These are phyloP conservation scores for Fragosphaeria purpurea DNA, from an alignment of 2,329 filamentous ascomycete species.

Conservation along the genomic window DNA sequence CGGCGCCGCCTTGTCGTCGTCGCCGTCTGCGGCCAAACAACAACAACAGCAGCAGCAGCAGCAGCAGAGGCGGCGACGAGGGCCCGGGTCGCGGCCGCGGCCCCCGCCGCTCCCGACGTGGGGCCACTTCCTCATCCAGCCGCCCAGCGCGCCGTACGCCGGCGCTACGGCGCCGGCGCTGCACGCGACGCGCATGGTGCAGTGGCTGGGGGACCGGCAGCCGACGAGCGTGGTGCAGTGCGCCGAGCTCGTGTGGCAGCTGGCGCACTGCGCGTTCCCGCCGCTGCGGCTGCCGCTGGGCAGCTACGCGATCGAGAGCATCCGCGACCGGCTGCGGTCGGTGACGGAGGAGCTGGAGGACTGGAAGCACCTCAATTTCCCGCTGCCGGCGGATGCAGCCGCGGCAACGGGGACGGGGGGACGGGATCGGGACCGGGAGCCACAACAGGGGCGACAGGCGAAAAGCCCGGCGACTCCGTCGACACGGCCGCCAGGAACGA, in stretches of 20 bases:
- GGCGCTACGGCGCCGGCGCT: conserved; percentile 70
- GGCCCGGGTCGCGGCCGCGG: conserved; percentile 22
- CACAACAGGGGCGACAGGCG: not conserved
- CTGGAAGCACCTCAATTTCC: conserved; percentile 78
- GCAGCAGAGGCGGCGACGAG: conserved; percentile 28
- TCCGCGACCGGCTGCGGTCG: conserved; percentile 76
- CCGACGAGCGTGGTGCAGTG: conserved; percentile 89
- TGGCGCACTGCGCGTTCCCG: conserved; percentile 90
- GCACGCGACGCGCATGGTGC: conserved; percentile 82
- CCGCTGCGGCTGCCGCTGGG: conserved; percentile 79
- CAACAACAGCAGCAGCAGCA: not conserved
- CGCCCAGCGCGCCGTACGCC: conserved; percentile 71
- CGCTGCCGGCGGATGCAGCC: conserved; percentile 29
- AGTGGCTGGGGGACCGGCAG: conserved; percentile 88
- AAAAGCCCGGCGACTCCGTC: too few relatives aligned
- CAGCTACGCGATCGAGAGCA: conserved; percentile 91
- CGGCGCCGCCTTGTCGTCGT: too few relatives aligned
- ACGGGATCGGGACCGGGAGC: conserved; percentile 16
- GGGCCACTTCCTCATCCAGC: conserved; percentile 87
- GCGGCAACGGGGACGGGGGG: conserved; percentile 22
- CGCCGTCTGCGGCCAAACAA: too few relatives aligned
- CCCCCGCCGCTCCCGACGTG: conserved; percentile 62
- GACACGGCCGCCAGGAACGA: not conserved
- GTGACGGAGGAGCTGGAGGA: conserved; percentile 94
- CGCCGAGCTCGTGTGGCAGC: conserved; percentile 86